Percentiles rank a stretch among this genome's conserved stretches.
Conservation (phyloP, 2,329 filamentous ascomycete genomes). For the Aquanectria penicillioides region DNA sequence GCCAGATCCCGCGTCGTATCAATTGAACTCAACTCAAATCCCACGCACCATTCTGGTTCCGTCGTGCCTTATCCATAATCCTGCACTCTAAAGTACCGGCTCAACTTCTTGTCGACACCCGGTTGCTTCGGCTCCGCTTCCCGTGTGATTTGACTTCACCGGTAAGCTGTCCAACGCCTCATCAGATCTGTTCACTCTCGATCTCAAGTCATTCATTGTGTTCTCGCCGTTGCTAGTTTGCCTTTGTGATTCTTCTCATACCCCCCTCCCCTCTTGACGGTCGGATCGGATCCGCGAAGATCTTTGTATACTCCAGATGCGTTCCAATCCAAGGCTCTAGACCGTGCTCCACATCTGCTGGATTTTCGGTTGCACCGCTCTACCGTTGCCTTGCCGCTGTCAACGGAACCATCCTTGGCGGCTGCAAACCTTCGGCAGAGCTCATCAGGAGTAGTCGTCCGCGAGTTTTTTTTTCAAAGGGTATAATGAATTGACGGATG, state of each 20-base stretch:
- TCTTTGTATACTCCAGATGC: background rate
- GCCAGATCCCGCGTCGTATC: constrained; percentile 21
- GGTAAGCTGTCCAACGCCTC: background rate
- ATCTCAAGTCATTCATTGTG: too few species aligned
- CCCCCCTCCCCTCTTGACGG: constrained; percentile 8
- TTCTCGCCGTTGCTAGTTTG: too few species aligned
- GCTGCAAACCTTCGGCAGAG: too few species aligned
- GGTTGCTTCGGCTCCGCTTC: background rate
- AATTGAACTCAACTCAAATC: constrained; percentile 6
- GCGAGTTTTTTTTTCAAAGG: too few species aligned
- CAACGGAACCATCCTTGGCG: constrained; percentile 6
- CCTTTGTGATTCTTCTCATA: too few species aligned
- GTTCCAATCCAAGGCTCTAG: background rate
- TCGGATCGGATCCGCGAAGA: background rate
- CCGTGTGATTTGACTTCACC: background rate
- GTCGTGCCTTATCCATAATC: background rate
- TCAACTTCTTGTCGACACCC: background rate
- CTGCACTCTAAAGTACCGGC: background rate
- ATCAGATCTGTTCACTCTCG: too few species aligned
- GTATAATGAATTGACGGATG: too few species aligned
- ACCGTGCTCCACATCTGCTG: background rate
- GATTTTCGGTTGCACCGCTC: background rate
- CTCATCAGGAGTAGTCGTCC: too few species aligned
- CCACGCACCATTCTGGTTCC: constrained; percentile 14
- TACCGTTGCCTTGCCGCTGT: constrained; percentile 2